Percentiles rank a stretch among this genome's conserved stretches.
phyloP scores from a whole-genome alignment of 768 basidiomycete genomes.

The Pleurotus djamor region DNA sequence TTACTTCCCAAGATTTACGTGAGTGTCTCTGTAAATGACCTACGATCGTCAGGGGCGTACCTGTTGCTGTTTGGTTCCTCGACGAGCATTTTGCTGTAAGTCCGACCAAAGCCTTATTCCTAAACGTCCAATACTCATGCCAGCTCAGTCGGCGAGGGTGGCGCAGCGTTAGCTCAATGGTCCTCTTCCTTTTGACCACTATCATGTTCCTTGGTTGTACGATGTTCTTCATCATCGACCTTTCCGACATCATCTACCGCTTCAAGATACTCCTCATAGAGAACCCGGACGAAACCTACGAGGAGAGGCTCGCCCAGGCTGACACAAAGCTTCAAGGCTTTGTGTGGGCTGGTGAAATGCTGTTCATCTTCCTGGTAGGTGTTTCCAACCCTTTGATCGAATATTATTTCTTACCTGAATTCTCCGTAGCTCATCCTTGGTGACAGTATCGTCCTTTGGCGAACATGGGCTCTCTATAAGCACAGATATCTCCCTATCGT shows the following conservation, averaged over 20 bases:
- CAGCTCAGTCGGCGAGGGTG: conserved; percentile 14
- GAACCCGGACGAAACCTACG: conserved; percentile 14
- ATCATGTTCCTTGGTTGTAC: conserved; percentile 24
- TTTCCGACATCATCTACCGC: conserved; percentile 22
- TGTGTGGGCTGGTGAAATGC: conserved; percentile 26
- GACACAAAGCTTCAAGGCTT: conserved; percentile 18
- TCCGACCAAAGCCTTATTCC: not conserved
- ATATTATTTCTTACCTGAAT: not conserved
- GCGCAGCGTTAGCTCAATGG: conserved; percentile 13
- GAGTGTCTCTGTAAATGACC: not conserved
- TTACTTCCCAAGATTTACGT: not conserved
- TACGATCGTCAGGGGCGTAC: conserved; percentile 10
- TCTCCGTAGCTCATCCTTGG: conserved; percentile 20
- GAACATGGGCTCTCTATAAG: conserved; percentile 21
- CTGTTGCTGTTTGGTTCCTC: conserved; percentile 13
- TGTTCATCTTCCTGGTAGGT: conserved; percentile 26
- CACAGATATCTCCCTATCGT: conserved; percentile 14
- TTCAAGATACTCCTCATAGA: conserved; percentile 22
- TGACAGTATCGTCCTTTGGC: conserved; percentile 27
- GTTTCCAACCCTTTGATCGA: not conserved
- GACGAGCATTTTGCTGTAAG: conserved; percentile 13
- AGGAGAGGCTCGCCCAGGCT: conserved; percentile 16
- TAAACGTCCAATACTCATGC: not conserved
- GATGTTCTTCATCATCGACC: conserved; percentile 22
- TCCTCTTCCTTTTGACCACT: conserved; percentile 18